phyloP scores from a whole-genome alignment of 257 asterid species.

The Eucommia ulmoides region DNA sequence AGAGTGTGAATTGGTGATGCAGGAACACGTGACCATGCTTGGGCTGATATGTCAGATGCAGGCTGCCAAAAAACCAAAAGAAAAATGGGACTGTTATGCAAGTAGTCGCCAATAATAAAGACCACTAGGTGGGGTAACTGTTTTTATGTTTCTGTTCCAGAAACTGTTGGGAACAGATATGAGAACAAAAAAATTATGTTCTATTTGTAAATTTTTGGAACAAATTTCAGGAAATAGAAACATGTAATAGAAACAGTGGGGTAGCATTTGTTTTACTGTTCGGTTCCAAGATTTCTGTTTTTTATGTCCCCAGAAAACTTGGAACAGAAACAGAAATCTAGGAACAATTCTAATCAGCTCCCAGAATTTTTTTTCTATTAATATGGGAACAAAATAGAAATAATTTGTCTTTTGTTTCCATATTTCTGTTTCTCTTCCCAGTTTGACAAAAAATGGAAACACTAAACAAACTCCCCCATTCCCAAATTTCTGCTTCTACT shows the following conservation, averaged over 20 bases:
- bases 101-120: background rate
- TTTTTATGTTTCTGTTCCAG: background rate
- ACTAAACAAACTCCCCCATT: too few relatives aligned
- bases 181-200: background rate
- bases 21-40: conserved; percentile 77
- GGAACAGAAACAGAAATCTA: too few relatives aligned
- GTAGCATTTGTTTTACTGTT: background rate
- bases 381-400: too few relatives aligned
- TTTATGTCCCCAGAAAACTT: background rate
- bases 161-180: background rate
- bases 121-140: background rate
- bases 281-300: background rate
- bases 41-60: conserved; percentile 58
- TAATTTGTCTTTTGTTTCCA: too few relatives aligned
- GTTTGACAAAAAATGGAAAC: too few relatives aligned
- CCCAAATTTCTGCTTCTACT: too few relatives aligned
- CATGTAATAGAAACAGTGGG: background rate
- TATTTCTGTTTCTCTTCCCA: too few relatives aligned
- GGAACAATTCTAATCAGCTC: background rate
- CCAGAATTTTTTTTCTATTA: too few relatives aligned
- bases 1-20: conserved; percentile 48
- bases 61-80: conserved; percentile 46
- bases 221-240: background rate
- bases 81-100: background rate
- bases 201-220: background rate